Evolutionary conservation across 1,139 yeast genomes (phyloP).

Genomic region (Yamadazyma dushanensis): DNA sequence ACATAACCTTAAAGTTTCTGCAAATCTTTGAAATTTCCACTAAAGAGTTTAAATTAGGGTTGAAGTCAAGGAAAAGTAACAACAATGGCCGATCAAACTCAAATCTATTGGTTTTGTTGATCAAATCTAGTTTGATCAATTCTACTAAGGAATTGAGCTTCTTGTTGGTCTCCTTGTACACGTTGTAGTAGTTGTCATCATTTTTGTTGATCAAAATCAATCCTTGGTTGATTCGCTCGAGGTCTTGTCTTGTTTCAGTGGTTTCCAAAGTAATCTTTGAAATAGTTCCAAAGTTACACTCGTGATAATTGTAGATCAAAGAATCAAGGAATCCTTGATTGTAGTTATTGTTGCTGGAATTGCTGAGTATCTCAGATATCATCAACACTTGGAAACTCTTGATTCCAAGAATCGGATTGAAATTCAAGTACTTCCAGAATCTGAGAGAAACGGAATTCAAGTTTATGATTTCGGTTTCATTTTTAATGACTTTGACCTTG

Average conservation of each 20-base stretch:
- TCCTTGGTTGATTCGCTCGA: constrained; percentile 35
- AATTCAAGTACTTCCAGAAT: constrained; percentile 58
- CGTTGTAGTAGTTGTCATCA: constrained; percentile 22
- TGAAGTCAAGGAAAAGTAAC: constrained; percentile 48
- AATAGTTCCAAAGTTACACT: constrained; percentile 50
- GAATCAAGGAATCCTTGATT: constrained; percentile 39
- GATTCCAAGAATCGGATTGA: constrained; percentile 49
- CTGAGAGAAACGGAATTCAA: constrained; percentile 38
- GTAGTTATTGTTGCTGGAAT: constrained; percentile 17
- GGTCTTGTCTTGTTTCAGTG: constrained; percentile 32
- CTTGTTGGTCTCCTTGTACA: constrained; percentile 31
- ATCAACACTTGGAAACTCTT: constrained; percentile 58
- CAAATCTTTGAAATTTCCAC: constrained; percentile 50
- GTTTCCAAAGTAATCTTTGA: constrained; percentile 32
- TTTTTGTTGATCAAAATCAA: constrained; percentile 29
- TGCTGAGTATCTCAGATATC: constrained; percentile 31
- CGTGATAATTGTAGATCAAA: constrained; percentile 44
- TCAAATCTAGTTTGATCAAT: constrained; percentile 38
- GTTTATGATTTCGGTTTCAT: constrained; percentile 30
- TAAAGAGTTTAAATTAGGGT: constrained; percentile 43
- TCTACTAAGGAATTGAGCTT: constrained; percentile 34
- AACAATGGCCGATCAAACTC: constrained; percentile 49
- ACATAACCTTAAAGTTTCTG: constrained; percentile 45
- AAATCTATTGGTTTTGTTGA: constrained; percentile 42
- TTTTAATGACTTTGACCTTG: constrained; percentile 25